These are phyloP conservation scores for Lathyrus aphaca DNA, from an alignment of 306 rosid genomes.

Conservation along the genomic window DNA sequence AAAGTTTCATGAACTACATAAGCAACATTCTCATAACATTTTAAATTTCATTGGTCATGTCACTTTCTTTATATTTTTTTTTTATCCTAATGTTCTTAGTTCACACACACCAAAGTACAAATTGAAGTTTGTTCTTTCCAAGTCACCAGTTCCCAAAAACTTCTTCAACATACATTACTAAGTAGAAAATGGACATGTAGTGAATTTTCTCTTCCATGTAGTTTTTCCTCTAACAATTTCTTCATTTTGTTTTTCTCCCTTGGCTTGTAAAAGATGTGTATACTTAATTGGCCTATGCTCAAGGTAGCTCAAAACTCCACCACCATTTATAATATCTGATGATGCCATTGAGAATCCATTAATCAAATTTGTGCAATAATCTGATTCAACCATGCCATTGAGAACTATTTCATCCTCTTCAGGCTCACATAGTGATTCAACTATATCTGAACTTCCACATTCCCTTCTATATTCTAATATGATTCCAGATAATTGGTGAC, in stretches of 20 bases:
- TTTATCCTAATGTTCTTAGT: constrained; percentile 4
- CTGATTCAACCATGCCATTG: constrained; percentile 48
- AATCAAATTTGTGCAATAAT: constrained; percentile 45
- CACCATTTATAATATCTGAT: constrained; percentile 62
- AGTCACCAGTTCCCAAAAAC: constrained; percentile 11
- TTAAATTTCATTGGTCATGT: constrained; percentile 24
- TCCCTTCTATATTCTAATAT: constrained; percentile 78
- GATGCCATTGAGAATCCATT: constrained; percentile 71
- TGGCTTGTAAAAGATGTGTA: constrained; percentile 73
- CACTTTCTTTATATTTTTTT: neutral
- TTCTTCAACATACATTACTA: constrained; percentile 36
- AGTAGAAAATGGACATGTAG: constrained; percentile 52
- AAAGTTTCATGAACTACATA: constrained; percentile 13
- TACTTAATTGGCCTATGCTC: constrained; percentile 58
- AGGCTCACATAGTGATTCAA: constrained; percentile 78
- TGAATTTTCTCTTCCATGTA: constrained; percentile 69
- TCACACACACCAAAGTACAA: constrained; percentile 32
- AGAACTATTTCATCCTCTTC: constrained; percentile 64
- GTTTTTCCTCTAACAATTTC: constrained; percentile 93
- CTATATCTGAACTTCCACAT: constrained; percentile 78
- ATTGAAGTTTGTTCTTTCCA: constrained; percentile 16
- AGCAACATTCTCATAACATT: constrained; percentile 3
- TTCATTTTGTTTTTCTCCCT: constrained; percentile 58
- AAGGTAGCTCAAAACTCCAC: constrained; percentile 59
- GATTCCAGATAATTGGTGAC: constrained; percentile 70